Evolutionary conservation across 768 basidiomycete species (phyloP).

Genomic region (Pisolithus sp.): DNA sequence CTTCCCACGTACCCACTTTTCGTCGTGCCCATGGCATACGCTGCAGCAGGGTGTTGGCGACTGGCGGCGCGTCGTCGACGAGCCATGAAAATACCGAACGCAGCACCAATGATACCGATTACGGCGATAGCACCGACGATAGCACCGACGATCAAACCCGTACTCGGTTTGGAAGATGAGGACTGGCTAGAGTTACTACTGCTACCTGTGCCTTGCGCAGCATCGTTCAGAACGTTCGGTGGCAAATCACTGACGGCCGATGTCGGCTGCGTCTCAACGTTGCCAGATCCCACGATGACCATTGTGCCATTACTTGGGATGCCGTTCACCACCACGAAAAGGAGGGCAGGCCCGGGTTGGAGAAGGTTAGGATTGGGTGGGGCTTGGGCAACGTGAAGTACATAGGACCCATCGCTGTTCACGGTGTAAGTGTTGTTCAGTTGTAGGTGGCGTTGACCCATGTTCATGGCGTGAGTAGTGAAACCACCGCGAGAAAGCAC

Average conservation of each 20-base stretch:
- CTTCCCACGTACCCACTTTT: slow-evolving; percentile 23
- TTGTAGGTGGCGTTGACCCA: slow-evolving; percentile 77
- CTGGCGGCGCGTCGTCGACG: slow-evolving; percentile 44
- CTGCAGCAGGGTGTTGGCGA: slow-evolving; percentile 24
- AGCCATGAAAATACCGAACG: slow-evolving; percentile 41
- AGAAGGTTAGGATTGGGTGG: slow-evolving; percentile 83
- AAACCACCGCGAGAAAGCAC: slow-evolving; percentile 77
- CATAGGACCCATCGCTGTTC: slow-evolving; percentile 68
- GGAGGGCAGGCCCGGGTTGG: slow-evolving; percentile 80
- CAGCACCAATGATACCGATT: slow-evolving; percentile 25
- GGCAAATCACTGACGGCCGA: slow-evolving; percentile 14
- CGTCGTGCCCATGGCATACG: slow-evolving; percentile 35
- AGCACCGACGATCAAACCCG: slow-evolving; percentile 21
- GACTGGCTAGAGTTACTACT: slow-evolving; percentile 4
- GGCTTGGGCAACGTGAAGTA: slow-evolving; percentile 72
- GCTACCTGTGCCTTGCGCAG: slow-evolving; percentile 30
- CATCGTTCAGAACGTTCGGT: slow-evolving; percentile 37
- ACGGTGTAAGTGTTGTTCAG: slow-evolving; percentile 84
- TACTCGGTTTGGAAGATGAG: slow-evolving; percentile 16
- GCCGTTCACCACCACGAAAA: slow-evolving; percentile 80
- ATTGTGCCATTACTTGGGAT: slow-evolving; percentile 76
- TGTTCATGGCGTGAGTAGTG: slow-evolving; percentile 83
- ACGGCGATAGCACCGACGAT: slow-evolving; percentile 27
- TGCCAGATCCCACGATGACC: slow-evolving; percentile 74
- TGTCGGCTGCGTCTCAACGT: slow-evolving; percentile 62